Percentiles rank a stretch among this genome's conserved stretches.
phyloP scores from a whole-genome alignment of 2,329 filamentous ascomycete species.

The Xylaria sp. region DNA sequence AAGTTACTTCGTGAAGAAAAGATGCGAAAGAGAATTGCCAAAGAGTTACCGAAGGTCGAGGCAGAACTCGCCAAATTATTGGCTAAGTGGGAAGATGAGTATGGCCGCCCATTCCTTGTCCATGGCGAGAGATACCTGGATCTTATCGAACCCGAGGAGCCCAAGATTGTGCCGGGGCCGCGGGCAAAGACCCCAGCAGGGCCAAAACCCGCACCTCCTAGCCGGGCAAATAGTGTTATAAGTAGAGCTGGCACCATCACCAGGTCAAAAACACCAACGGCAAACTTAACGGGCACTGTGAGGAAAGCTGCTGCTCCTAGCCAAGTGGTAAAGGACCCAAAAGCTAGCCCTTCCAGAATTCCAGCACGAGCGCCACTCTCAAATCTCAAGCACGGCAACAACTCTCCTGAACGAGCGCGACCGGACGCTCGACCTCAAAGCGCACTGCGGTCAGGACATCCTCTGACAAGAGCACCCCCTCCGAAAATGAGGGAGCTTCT shows the following conservation, averaged over 20 bases:
- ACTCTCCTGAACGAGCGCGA: slow-evolving; percentile 79
- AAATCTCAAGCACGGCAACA: slow-evolving; percentile 75
- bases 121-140: slow-evolving; percentile 93
- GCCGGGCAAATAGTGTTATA: slow-evolving; percentile 53
- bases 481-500: slow-evolving; percentile 90
- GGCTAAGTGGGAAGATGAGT: slow-evolving; percentile 91
- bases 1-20: slow-evolving; percentile 96
- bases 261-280: slow-evolving; percentile 66
- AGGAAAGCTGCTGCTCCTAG: slow-evolving; percentile 49
- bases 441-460: slow-evolving; percentile 64
- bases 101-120: slow-evolving; percentile 90
- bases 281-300: slow-evolving; percentile 49
- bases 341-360: slow-evolving; percentile 72
- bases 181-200: slow-evolving; percentile 81
- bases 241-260: slow-evolving; percentile 52
- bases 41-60: slow-evolving; percentile 92
- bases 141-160: slow-evolving; percentile 73
- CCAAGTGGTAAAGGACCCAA: slow-evolving; percentile 47
- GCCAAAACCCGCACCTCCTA: slow-evolving; percentile 51
- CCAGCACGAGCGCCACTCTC: slow-evolving; percentile 76
- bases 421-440: slow-evolving; percentile 57
- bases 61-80: slow-evolving; percentile 84
- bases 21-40: slow-evolving; percentile 96
- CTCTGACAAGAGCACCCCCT: slow-evolving; percentile 73
- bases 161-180: slow-evolving; percentile 68